Percentiles rank a stretch among this genome's conserved stretches.
These are phyloP conservation scores for Papiliotrema laurentii DNA, from an alignment of 1,284 basidiomycete species.

Conservation along the genomic window DNA sequence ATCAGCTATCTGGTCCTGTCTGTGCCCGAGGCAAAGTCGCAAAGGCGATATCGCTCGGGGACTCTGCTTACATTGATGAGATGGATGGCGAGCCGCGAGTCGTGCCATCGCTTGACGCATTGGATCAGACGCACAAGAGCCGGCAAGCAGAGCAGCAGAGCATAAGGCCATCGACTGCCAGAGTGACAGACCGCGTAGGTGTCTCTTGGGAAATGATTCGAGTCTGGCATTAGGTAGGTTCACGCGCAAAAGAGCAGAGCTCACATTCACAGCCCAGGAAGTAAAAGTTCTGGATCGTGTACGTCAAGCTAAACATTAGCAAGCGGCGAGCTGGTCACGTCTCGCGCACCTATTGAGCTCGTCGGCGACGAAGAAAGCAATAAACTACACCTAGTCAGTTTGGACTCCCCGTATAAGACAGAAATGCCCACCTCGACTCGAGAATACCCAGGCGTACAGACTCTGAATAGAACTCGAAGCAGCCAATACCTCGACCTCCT, in stretches of 20 bases:
- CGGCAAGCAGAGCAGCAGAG: constrained; percentile 49
- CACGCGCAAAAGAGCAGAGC: constrained; percentile 1
- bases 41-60: too few relatives aligned
- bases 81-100: constrained; percentile 69
- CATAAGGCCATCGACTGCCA: constrained; percentile 54
- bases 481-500: constrained; percentile 74
- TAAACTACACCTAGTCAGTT: constrained; percentile 17
- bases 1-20: background rate
- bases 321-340: background rate
- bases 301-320: constrained; percentile 60
- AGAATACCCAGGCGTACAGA: constrained; percentile 65
- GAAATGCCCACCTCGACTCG: constrained; percentile 62
- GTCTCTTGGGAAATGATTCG: constrained; percentile 35
- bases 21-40: background rate
- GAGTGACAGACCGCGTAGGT: constrained; percentile 63
- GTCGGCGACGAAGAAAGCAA: constrained; percentile 56
- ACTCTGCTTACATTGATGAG: constrained; percentile 73
- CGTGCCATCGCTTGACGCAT: constrained; percentile 77
- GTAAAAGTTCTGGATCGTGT: constrained; percentile 67
- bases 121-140: constrained; percentile 70
- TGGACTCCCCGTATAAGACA: background rate
- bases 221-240: constrained; percentile 12
- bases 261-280: constrained; percentile 42
- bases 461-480: constrained; percentile 58
- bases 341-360: constrained; percentile 56